Percentiles rank a stretch among this genome's conserved stretches.
These are phyloP conservation scores for Suillus paluster DNA, from an alignment of 768 basidiomycete species.

Conservation along the genomic window DNA sequence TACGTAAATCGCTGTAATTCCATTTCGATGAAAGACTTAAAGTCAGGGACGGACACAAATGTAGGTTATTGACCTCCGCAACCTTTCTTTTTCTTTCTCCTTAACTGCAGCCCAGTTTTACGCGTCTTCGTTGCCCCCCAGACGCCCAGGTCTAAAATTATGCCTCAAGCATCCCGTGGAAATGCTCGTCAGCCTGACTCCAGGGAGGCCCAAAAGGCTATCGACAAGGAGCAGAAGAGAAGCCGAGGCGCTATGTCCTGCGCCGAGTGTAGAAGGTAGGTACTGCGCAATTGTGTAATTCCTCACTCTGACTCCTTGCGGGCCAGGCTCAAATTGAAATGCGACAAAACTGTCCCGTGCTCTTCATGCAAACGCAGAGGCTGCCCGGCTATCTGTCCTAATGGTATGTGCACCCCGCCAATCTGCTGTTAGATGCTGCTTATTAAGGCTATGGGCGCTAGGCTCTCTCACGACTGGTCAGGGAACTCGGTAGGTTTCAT, in stretches of 20 bases:
- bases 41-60: conserved; percentile 1
- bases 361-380: conserved; percentile 71
- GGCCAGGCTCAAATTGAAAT: conserved; percentile 69
- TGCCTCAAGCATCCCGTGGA: conserved; percentile 56
- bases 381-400: conserved; percentile 79
- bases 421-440: background rate
- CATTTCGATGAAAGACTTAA: conserved; percentile 3
- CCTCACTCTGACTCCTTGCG: background rate
- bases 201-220: conserved; percentile 48
- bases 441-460: conserved; percentile 11
- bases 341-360: conserved; percentile 69
- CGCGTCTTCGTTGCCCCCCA: background rate
- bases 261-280: conserved; percentile 66
- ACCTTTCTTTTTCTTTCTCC: background rate
- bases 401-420: conserved; percentile 39
- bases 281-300: conserved; percentile 14
- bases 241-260: conserved; percentile 58
- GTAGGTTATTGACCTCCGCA: background rate
- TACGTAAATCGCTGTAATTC: conserved; percentile 12
- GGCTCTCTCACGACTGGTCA: conserved; percentile 77
- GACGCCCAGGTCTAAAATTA: conserved; percentile 19
- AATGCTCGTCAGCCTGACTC: conserved; percentile 39
- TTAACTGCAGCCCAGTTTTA: background rate
- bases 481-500: conserved; percentile 63
- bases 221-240: conserved; percentile 70